A percentile compares a stretch with the other conserved stretches of the same genome.
Evolutionary conservation across 2,329 filamentous ascomycete genomes (phyloP).

Genomic region (Nemania sp.): DNA sequence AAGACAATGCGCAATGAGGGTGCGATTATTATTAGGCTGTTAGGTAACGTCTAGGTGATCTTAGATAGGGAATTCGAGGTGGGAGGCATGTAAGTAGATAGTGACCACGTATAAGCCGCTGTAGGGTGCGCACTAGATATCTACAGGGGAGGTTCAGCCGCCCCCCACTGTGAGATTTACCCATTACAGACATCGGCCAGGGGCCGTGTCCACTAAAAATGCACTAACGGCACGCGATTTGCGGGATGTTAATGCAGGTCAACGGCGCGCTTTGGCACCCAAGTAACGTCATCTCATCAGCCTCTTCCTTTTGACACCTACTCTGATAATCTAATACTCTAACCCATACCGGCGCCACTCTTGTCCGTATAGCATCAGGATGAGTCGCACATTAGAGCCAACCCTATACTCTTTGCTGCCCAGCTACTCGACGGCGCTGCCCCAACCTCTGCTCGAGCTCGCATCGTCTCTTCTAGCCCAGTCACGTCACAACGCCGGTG

Average conservation of each 20-base stretch:
- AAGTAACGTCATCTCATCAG: slow-evolving; percentile 24
- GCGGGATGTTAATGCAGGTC: slow-evolving; percentile 8
- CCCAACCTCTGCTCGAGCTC: slow-evolving; percentile 76
- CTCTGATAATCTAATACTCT: neutral
- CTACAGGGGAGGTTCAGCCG: slow-evolving; percentile 22
- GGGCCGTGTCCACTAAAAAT: slow-evolving; percentile 19
- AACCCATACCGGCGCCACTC: neutral
- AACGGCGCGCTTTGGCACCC: neutral
- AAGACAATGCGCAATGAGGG: neutral
- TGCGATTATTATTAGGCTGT: slow-evolving; percentile 3
- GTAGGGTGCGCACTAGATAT: neutral
- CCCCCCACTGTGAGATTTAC: slow-evolving; percentile 23
- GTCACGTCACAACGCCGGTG: slow-evolving; percentile 80
- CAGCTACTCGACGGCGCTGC: slow-evolving; percentile 74
- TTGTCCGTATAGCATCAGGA: slow-evolving; percentile 51
- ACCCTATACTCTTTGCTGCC: slow-evolving; percentile 80
- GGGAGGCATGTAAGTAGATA: neutral
- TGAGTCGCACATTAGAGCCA: slow-evolving; percentile 81
- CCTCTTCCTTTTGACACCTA: neutral
- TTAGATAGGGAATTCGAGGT: neutral
- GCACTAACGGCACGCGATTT: slow-evolving; percentile 18
- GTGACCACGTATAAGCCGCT: neutral
- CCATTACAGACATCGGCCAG: slow-evolving; percentile 20
- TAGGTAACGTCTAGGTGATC: neutral
- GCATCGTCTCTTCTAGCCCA: slow-evolving; percentile 81